Percentiles rank a stretch among this genome's conserved stretches.
Conservation (phyloP, 2,329 filamentous ascomycete genomes). For the Cordyceps fumosorosea region DNA sequence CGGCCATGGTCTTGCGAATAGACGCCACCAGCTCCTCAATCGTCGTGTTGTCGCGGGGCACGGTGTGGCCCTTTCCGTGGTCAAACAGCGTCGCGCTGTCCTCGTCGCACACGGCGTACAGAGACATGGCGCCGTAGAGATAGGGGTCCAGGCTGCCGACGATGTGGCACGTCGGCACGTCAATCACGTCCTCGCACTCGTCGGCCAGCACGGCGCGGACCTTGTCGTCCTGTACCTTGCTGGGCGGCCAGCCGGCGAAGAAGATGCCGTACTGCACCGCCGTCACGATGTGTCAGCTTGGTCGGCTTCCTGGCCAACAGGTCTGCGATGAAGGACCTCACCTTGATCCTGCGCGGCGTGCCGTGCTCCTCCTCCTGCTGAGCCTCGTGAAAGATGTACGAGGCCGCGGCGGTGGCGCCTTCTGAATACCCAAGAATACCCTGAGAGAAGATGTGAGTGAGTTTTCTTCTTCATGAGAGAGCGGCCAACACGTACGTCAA, state of each 20-base stretch:
- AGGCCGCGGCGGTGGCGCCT: slow-evolving; percentile 49
- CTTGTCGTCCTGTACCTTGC: slow-evolving; percentile 31
- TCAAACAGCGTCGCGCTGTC: slow-evolving; percentile 57
- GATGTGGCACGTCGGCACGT: slow-evolving; percentile 47
- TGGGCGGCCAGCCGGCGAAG: slow-evolving; percentile 48
- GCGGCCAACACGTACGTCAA: slow-evolving; percentile 11
- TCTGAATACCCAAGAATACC: slow-evolving; percentile 57
- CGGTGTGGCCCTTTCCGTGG: slow-evolving; percentile 57
- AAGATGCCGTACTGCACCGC: slow-evolving; percentile 38
- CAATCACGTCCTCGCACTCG: slow-evolving; percentile 41
- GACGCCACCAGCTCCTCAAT: slow-evolving; percentile 35
- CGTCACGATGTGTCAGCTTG: not conserved
- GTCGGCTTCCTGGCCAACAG: not conserved
- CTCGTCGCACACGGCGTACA: slow-evolving; percentile 55
- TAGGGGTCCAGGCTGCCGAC: slow-evolving; percentile 54
- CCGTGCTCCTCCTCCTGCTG: slow-evolving; percentile 27
- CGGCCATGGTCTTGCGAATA: slow-evolving; percentile 34
- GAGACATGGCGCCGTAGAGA: slow-evolving; percentile 51
- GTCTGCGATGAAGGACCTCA: slow-evolving; percentile 7
- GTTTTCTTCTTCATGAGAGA: not conserved
- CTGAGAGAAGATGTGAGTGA: slow-evolving; percentile 11
- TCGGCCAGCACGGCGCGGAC: slow-evolving; percentile 42
- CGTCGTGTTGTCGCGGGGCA: slow-evolving; percentile 47
- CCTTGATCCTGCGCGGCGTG: slow-evolving; percentile 30
- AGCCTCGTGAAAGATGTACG: slow-evolving; percentile 44